phyloP scores from a whole-genome alignment of 2,329 filamentous ascomycete genomes.

The Calonectria ilicicola region DNA sequence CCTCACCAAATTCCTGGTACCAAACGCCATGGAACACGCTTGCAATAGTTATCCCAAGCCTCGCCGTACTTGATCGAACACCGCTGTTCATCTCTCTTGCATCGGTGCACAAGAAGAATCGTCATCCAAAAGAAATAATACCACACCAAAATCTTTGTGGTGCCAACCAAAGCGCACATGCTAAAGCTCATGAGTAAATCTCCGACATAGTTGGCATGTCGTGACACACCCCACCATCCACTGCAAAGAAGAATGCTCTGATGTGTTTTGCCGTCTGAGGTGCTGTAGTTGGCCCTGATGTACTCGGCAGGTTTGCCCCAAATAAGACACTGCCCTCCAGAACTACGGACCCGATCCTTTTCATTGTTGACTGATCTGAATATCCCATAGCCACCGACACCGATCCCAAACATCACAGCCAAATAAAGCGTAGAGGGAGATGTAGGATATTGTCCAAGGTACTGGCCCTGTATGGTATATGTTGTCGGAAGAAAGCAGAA shows the following conservation, averaged over 20 bases:
- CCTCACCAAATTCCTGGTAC: slow-evolving; percentile 48
- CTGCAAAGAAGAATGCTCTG: slow-evolving; percentile 44
- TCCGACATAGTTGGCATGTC: slow-evolving; percentile 45
- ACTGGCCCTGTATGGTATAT: slow-evolving; percentile 62
- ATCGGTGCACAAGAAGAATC: slow-evolving; percentile 56
- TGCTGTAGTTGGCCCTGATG: slow-evolving; percentile 53
- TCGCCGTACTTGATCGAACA: slow-evolving; percentile 58
- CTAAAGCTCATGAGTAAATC: slow-evolving; percentile 48
- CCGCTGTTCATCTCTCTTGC: slow-evolving; percentile 57
- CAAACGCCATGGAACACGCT: slow-evolving; percentile 54
- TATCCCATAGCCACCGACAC: slow-evolving; percentile 52
- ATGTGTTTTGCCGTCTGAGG: slow-evolving; percentile 55
- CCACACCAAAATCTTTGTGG: slow-evolving; percentile 54
- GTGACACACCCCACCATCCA: slow-evolving; percentile 46
- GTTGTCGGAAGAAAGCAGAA: slow-evolving; percentile 58
- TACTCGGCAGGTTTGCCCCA: slow-evolving; percentile 57
- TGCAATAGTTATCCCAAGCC: slow-evolving; percentile 57
- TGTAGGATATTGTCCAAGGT: slow-evolving; percentile 55
- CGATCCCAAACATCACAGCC: slow-evolving; percentile 33
- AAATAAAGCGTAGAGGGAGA: slow-evolving; percentile 42
- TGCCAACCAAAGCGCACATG: slow-evolving; percentile 56
- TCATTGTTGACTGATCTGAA: slow-evolving; percentile 60
- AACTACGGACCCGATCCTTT: slow-evolving; percentile 55
- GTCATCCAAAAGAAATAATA: slow-evolving; percentile 60
- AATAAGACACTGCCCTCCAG: slow-evolving; percentile 53